Evolutionary conservation across 2,329 filamentous ascomycete species (phyloP), one percentile per base, ranked within the genome.

Genomic region (Didymella segeticola): DNA sequence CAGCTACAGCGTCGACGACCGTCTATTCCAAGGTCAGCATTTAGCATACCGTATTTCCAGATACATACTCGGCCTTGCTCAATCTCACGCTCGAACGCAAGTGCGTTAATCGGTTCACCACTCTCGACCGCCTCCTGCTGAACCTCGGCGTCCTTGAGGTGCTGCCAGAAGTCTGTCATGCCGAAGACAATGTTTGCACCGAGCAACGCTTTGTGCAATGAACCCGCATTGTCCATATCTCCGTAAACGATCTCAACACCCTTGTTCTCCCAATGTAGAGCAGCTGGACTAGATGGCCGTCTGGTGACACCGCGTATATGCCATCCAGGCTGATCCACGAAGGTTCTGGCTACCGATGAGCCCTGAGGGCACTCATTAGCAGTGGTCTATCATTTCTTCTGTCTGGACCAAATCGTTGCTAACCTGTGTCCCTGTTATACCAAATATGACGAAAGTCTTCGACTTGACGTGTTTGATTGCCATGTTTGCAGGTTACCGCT

Each of bases 81-180:
- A 4, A 63, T 56, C 62, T 81, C 79, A 14, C 59, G 31, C 50
- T 59, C 69, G 58, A 71, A 68, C 8, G 74, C 70, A 0, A 78
- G 65, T 30, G 72, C 64, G 6, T 74, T 68, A 4, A 67, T 48
- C 17, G 30, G 8, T 15, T 23, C 5, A 0, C 49, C 60, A 1
- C 54, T 26, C 2, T 60, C 48, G 20, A 60, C 42, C 8, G 69
- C 67, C 19, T 53, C 45, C 5, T 43, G 38, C 12, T 61, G 58
- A 30, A 58, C 66, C 1, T 52, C 45, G 0, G 65, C 58, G 27
- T 64, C 42, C 10, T 34, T 19, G 2, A 61, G 38, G 33, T 55
- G 59, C 29, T 69, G 70, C 60, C 70, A 79, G 68, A 75, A 79
- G 61, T 80, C 73, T 0, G 75, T 79, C 4, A 72, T 63, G 8